These are phyloP conservation scores for Trichodelitschia bisporula DNA, from an alignment of 495 filamentous ascomycete species.

Conservation along the genomic window DNA sequence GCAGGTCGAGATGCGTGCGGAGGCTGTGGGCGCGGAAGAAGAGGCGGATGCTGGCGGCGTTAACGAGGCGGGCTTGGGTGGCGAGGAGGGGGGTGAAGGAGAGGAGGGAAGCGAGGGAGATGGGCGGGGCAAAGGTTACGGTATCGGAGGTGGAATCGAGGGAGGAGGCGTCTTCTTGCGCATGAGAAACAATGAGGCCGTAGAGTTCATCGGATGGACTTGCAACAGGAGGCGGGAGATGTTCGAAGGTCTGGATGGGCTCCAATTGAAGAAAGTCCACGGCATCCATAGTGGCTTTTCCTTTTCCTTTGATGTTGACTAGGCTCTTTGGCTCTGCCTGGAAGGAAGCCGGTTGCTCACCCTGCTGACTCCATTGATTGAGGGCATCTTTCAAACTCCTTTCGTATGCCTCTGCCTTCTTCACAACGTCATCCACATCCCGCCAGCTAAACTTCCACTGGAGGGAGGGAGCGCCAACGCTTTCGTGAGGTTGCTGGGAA, in stretches of 20 bases:
- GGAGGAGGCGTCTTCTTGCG: constrained; percentile 2
- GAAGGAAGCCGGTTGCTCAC: no score
- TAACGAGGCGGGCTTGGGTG: constrained; percentile 51
- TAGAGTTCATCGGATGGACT: constrained; percentile 6
- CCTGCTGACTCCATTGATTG: no score
- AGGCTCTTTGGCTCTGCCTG: no score
- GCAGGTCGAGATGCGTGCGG: constrained; percentile 48
- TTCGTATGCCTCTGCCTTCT: constrained; percentile 38
- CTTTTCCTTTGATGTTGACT: no score
- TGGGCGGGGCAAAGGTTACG: constrained; percentile 43
- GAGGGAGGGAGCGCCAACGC: constrained; percentile 28
- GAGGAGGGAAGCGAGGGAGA: constrained; percentile 42
- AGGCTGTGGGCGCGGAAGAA: constrained; percentile 55
- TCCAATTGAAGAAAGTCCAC: no score
- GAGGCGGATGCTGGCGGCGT: constrained; percentile 49
- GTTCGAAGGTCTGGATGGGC: no score
- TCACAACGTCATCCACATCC: constrained; percentile 36
- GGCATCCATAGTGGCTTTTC: no score
- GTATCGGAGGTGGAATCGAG: no score
- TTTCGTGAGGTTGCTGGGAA: constrained; percentile 20
- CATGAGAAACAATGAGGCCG: constrained; percentile 4
- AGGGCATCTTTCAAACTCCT: no score
- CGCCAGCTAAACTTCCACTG: constrained; percentile 58
- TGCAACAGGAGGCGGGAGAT: constrained; percentile 1
- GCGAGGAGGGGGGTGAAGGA: constrained; percentile 52